phyloP scores from a whole-genome alignment of 176 grass and related monocot genomes.

The Lolium multiflorum region DNA sequence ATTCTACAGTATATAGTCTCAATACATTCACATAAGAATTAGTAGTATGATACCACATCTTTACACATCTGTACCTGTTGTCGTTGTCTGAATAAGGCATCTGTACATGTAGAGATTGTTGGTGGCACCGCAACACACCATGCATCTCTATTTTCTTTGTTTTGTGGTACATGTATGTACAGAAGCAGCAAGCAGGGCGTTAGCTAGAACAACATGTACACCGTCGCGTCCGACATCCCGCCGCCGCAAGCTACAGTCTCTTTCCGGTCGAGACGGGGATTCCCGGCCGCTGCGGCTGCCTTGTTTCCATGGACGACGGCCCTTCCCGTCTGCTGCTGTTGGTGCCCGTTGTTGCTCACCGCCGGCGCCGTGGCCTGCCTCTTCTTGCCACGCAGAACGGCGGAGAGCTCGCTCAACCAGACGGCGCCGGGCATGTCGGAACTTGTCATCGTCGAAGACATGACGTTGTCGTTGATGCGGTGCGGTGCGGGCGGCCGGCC shows the following conservation, averaged over 20 bases:
- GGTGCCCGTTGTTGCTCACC: not conserved
- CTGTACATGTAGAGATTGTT: too few relatives aligned
- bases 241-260: not conserved
- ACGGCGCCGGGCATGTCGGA: slow-evolving; percentile 7
- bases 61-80: too few relatives aligned
- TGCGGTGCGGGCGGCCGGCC: too few relatives aligned
- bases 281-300: not conserved
- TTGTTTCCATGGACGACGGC: not conserved
- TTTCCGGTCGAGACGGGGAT: not conserved
- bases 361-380: not conserved
- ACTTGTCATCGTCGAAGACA: slow-evolving; percentile 22
- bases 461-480: not conserved
- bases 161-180: not conserved
- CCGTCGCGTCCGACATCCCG: slow-evolving; percentile 61
- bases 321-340: not conserved
- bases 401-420: slow-evolving; percentile 35
- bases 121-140: too few relatives aligned
- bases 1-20: too few relatives aligned
- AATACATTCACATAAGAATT: too few relatives aligned
- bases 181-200: not conserved
- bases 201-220: slow-evolving; percentile 52
- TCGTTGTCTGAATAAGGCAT: too few relatives aligned
- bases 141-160: too few relatives aligned
- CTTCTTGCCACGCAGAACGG: slow-evolving; percentile 30
- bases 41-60: too few relatives aligned